Conservation (phyloP, 1,284 basidiomycete genomes). For the Ganoderma lucidum region DNA sequence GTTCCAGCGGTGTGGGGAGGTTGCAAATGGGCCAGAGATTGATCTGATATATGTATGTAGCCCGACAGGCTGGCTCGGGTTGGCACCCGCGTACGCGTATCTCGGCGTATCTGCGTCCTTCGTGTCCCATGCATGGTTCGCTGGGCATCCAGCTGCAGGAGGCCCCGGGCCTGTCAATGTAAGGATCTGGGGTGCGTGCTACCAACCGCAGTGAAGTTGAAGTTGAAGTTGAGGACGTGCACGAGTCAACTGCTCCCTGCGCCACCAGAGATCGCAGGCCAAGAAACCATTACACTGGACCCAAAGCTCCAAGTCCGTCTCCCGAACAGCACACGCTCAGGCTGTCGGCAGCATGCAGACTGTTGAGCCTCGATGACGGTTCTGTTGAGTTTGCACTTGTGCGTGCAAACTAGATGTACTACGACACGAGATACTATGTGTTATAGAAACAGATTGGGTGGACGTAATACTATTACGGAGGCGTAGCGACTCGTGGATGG, state of each 20-base stretch:
- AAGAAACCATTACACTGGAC: not conserved
- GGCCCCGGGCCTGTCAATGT: not conserved
- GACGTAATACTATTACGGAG: constrained; percentile 16
- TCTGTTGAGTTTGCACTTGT: not conserved
- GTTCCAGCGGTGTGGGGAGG: not conserved
- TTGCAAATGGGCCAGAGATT: constrained; percentile 6
- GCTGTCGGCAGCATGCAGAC: not conserved
- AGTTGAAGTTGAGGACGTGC: not conserved
- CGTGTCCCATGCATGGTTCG: constrained; percentile 3
- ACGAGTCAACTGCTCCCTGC: not conserved
- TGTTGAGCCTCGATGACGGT: not conserved
- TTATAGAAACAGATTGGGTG: constrained; percentile 14
- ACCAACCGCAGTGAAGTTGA: not conserved
- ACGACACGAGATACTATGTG: constrained; percentile 6
- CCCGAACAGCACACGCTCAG: not conserved
- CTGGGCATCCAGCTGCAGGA: not conserved
- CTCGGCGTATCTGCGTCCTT: constrained; percentile 1
- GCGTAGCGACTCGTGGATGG: constrained; percentile 11
- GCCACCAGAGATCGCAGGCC: constrained; percentile 6
- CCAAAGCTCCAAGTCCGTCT: not conserved
- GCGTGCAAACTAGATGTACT: not conserved
- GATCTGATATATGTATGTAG: not conserved
- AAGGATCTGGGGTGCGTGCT: constrained; percentile 1
- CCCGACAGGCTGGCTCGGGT: constrained; percentile 2
- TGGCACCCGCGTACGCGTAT: not conserved